Percentiles rank a stretch among this genome's conserved stretches.
Conservation (phyloP, 75 land plant species). For the Azolla pinnata region DNA sequence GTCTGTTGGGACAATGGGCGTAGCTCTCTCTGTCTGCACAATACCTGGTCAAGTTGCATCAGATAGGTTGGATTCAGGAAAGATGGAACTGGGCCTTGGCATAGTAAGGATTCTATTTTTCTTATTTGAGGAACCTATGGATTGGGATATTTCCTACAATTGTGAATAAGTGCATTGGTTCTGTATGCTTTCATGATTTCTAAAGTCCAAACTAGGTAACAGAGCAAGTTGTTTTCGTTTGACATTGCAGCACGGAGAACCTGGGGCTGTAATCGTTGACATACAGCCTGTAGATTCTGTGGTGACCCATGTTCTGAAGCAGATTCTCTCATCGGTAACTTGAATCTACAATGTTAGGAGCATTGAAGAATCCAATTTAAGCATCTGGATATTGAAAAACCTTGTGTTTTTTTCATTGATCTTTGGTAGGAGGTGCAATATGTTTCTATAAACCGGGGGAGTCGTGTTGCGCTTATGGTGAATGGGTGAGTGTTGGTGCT, state of each 20-base stretch:
- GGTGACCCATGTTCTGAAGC: constrained; percentile 81
- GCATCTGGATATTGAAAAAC: not conserved
- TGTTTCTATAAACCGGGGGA: constrained; percentile 82
- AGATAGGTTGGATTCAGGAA: constrained; percentile 75
- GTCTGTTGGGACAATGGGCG: constrained; percentile 93
- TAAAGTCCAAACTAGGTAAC: too few species aligned
- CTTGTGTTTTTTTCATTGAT: constrained; percentile 5
- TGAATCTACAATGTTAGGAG: not conserved
- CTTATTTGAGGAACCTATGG: too few species aligned
- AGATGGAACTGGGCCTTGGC: constrained; percentile 97
- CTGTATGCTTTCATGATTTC: constrained; percentile 9
- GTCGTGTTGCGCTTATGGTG: constrained; percentile 72
- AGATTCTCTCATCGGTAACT: constrained; percentile 64
- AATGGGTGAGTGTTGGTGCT: constrained; percentile 91
- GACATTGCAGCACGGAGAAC: constrained; percentile 92
- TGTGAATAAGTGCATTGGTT: too few species aligned
- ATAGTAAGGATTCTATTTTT: too few species aligned
- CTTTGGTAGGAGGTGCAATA: constrained; percentile 84
- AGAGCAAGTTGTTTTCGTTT: constrained; percentile 17
- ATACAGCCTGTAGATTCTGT: constrained; percentile 73
- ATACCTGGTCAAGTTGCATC: constrained; percentile 81
- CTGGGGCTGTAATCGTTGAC: constrained; percentile 85
- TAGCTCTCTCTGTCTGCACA: constrained; percentile 87
- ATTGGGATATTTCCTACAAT: too few species aligned
- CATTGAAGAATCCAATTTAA: not conserved